Conservation (phyloP, 1,284 basidiomycete species). For the Vanrija sp. region DNA sequence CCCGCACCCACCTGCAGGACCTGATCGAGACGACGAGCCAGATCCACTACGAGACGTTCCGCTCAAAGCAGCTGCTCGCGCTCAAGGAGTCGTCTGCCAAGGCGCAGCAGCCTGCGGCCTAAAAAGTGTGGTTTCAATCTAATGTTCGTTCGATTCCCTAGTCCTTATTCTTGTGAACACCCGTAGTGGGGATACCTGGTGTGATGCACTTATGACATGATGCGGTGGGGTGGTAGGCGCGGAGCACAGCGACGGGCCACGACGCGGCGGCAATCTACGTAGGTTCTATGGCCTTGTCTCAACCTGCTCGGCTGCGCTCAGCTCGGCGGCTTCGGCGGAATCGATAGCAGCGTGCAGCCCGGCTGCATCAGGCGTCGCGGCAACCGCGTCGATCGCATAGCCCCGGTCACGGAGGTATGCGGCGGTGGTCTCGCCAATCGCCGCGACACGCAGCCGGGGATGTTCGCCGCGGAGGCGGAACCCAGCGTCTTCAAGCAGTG, state of each 20-base stretch:
- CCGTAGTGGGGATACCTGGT: constrained; percentile 4
- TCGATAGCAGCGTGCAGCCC: constrained; percentile 25
- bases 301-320: no score
- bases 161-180: no score
- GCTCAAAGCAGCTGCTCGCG: constrained; percentile 76
- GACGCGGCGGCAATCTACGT: no score
- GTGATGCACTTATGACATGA: constrained; percentile 16
- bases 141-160: not conserved
- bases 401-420: constrained; percentile 18
- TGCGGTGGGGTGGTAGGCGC: not conserved
- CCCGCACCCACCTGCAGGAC: constrained; percentile 88
- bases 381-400: constrained; percentile 34
- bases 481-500: constrained; percentile 3
- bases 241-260: no score
- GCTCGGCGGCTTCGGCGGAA: not conserved
- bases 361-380: constrained; percentile 33
- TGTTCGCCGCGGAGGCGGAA: not conserved
- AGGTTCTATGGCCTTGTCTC: no score
- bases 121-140: not conserved
- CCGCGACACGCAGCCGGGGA: constrained; percentile 20
- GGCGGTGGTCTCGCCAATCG: constrained; percentile 44
- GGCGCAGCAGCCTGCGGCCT: constrained; percentile 23
- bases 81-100: constrained; percentile 50
- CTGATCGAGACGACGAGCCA: constrained; percentile 97
- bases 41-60: constrained; percentile 99